phyloP scores from a whole-genome alignment of 768 basidiomycete genomes.

The Tubosaeta sp. region DNA sequence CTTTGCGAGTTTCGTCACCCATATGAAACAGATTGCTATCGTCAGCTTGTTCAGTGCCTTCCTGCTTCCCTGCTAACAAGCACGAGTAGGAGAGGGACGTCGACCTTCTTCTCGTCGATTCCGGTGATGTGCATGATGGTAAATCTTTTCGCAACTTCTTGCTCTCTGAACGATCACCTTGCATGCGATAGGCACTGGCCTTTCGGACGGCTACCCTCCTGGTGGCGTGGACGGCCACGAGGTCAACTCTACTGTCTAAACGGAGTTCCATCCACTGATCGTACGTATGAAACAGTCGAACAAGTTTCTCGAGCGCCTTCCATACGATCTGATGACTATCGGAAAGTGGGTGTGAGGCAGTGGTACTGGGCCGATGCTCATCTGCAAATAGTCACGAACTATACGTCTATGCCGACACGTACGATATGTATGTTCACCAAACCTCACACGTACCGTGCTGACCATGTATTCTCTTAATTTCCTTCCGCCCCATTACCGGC shows the following conservation, averaged over 20 bases:
- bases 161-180: background rate
- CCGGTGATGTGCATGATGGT: slow-evolving; percentile 77
- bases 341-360: slow-evolving; percentile 60
- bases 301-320: slow-evolving; percentile 64
- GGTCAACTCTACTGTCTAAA: slow-evolving; percentile 34
- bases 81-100: slow-evolving; percentile 55
- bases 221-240: slow-evolving; percentile 72
- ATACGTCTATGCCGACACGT: slow-evolving; percentile 63
- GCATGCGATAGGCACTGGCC: slow-evolving; percentile 56
- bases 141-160: background rate
- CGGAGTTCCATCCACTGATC: background rate
- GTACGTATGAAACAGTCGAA: slow-evolving; percentile 48
- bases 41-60: slow-evolving; percentile 29
- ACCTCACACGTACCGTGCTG: background rate
- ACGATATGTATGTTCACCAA: slow-evolving; percentile 51
- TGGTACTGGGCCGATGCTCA: background rate
- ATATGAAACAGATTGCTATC: slow-evolving; percentile 73
- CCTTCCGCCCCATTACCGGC: background rate
- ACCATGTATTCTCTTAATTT: background rate
- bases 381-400: slow-evolving; percentile 62
- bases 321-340: slow-evolving; percentile 80
- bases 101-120: slow-evolving; percentile 79
- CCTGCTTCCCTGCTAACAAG: background rate
- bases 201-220: slow-evolving; percentile 69
- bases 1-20: slow-evolving; percentile 79